Conservation (phyloP, 2,329 filamentous ascomycete genomes). For the Penicillium sp. region DNA sequence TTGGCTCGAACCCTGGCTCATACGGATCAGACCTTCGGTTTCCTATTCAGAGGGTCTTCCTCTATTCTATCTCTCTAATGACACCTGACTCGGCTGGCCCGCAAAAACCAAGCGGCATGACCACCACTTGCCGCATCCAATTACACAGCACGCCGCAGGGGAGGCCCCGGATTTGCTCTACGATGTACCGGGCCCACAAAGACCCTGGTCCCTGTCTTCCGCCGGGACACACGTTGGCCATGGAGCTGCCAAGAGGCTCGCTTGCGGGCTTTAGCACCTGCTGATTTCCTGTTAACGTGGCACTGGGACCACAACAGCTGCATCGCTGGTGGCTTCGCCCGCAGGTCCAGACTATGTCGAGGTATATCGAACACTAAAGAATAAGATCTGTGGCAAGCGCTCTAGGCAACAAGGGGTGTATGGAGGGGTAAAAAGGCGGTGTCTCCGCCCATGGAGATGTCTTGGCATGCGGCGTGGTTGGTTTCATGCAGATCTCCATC, state of each 20-base stretch:
- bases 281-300: slow-evolving; percentile 16
- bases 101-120: slow-evolving; percentile 6
- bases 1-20: slow-evolving; percentile 7
- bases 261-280: slow-evolving; percentile 6
- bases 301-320: slow-evolving; percentile 16
- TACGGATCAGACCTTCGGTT: slow-evolving; percentile 13
- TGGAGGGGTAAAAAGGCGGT: slow-evolving; percentile 23
- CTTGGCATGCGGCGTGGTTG: slow-evolving; percentile 19
- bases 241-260: slow-evolving; percentile 16
- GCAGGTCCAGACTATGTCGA: slow-evolving; percentile 1
- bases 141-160: neutral
- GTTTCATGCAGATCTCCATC: slow-evolving; percentile 20
- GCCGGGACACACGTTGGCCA: slow-evolving; percentile 7
- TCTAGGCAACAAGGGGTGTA: neutral
- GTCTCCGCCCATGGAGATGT: slow-evolving; percentile 18
- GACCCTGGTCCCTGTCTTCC: slow-evolving; percentile 6
- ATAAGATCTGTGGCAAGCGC: slow-evolving; percentile 3
- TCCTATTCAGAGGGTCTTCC: neutral
- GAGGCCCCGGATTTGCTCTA: slow-evolving; percentile 7
- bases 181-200: neutral
- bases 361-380: neutral
- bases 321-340: slow-evolving; percentile 14
- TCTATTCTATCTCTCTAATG: slow-evolving; percentile 11
- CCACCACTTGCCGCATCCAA: neutral
- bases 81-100: slow-evolving; percentile 10